Conservation (phyloP, 2,329 filamentous ascomycete genomes). For the Ceratocystis eucalypticola region DNA sequence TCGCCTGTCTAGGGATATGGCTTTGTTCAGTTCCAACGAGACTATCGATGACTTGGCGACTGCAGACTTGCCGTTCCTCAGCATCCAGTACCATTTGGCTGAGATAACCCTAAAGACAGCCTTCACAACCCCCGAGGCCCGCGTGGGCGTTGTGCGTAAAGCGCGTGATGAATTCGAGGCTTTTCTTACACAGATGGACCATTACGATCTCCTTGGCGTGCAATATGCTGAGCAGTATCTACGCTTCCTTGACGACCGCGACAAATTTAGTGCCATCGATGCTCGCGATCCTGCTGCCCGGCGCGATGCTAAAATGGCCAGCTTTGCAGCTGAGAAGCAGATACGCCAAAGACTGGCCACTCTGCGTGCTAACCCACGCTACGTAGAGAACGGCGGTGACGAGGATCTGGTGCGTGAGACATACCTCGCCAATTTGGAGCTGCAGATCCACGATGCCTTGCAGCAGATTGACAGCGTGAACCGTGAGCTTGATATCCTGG, state of each 20-base stretch:
- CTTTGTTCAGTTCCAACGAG: constrained; percentile 86
- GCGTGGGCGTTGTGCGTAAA: constrained; percentile 47
- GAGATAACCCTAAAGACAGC: constrained; percentile 62
- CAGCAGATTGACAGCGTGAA: constrained; percentile 76
- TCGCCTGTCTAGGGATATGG: constrained; percentile 52
- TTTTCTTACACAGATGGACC: constrained; percentile 64
- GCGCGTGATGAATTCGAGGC: constrained; percentile 61
- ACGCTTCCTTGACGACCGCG: constrained; percentile 56
- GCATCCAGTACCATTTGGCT: constrained; percentile 63
- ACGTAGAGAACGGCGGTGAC: constrained; percentile 50
- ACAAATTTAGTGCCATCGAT: constrained; percentile 58
- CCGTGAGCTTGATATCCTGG: constrained; percentile 71
- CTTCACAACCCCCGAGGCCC: constrained; percentile 37
- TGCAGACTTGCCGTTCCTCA: constrained; percentile 71
- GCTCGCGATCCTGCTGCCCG: constrained; percentile 49
- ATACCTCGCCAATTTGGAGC: constrained; percentile 60
- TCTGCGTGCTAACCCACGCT: constrained; percentile 32
- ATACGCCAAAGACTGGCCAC: constrained; percentile 67
- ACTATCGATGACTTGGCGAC: constrained; percentile 74
- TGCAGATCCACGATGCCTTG: constrained; percentile 67
- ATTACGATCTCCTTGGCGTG: constrained; percentile 57
- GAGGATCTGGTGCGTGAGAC: constrained; percentile 72
- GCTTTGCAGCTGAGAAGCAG: constrained; percentile 74
- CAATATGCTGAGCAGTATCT: constrained; percentile 57
- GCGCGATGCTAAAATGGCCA: constrained; percentile 71